Percentiles rank a stretch among this genome's conserved stretches.
Conservation (phyloP, 2,329 filamentous ascomycete species). For the Fusarium illudens region DNA sequence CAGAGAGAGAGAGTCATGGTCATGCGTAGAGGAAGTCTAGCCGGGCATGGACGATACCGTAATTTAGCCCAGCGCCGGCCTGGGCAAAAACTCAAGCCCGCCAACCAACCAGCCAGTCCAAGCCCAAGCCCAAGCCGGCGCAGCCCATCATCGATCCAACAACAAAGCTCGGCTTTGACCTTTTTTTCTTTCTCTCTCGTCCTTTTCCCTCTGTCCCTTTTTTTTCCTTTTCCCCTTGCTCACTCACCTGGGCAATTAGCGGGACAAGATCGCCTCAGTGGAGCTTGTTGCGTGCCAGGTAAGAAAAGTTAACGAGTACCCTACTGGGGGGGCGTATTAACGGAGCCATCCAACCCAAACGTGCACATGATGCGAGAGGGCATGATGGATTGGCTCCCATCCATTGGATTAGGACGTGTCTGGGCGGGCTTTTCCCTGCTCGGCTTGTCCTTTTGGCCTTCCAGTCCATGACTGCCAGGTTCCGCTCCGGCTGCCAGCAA, state of each 20-base stretch:
- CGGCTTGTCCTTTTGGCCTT: conserved; percentile 5
- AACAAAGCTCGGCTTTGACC: background rate
- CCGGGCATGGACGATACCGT: conserved; percentile 12
- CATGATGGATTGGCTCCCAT: conserved; percentile 8
- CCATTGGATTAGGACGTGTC: conserved; percentile 7
- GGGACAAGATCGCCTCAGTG: conserved; percentile 11
- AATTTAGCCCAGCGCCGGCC: conserved; percentile 4
- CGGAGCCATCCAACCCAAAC: background rate
- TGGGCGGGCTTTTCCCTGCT: conserved; percentile 10
- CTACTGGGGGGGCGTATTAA: background rate
- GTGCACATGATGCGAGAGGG: conserved; percentile 23
- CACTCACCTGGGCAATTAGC: conserved; percentile 4
- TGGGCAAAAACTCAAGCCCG: conserved; percentile 5
- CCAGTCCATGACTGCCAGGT: conserved; percentile 2
- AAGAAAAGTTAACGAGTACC: background rate
- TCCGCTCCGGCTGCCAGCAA: background rate
- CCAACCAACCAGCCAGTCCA: conserved; percentile 24
- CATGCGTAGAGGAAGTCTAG: conserved; percentile 32
- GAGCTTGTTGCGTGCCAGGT: background rate
- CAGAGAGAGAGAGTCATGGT: conserved; percentile 15
- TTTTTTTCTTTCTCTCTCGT: background rate
- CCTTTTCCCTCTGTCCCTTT: background rate
- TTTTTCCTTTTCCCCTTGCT: conserved; percentile 2
- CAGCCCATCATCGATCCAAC: conserved; percentile 28
- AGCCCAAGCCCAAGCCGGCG: conserved; percentile 18